Evolutionary conservation across 2,329 filamentous ascomycete species (phyloP).

Genomic region (Scorias spongiosa): DNA sequence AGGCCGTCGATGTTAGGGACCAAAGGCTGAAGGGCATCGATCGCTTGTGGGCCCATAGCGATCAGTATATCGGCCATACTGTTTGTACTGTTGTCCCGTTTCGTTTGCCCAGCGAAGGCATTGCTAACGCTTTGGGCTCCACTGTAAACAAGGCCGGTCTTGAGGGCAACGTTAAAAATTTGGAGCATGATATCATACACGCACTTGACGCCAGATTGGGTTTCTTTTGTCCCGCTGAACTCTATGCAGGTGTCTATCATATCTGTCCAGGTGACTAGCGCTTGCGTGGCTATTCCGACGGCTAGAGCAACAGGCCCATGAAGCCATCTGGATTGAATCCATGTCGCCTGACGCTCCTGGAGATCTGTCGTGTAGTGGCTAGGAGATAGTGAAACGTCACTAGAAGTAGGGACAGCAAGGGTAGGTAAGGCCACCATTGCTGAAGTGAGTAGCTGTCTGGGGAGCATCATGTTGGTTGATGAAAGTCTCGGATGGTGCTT

Average conservation of each 20-base stretch:
- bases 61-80: neutral
- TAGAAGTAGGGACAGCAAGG: neutral
- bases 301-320: neutral
- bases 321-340: neutral
- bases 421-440: neutral
- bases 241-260: neutral
- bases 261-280: neutral
- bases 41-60: neutral
- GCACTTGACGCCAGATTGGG: neutral
- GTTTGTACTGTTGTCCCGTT: neutral
- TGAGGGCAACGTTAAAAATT: neutral
- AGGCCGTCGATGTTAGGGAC: neutral
- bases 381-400: neutral
- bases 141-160: neutral
- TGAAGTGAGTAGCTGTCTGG: neutral
- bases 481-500: neutral
- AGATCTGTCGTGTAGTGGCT: neutral
- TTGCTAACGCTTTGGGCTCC: neutral
- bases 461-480: neutral
- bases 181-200: neutral
- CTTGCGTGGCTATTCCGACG: neutral
- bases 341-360: neutral
- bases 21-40: neutral
- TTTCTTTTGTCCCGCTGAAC: neutral
- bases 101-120: neutral